phyloP scores from a whole-genome alignment of 495 filamentous ascomycete genomes.

The Trichocladium antarcticum region DNA sequence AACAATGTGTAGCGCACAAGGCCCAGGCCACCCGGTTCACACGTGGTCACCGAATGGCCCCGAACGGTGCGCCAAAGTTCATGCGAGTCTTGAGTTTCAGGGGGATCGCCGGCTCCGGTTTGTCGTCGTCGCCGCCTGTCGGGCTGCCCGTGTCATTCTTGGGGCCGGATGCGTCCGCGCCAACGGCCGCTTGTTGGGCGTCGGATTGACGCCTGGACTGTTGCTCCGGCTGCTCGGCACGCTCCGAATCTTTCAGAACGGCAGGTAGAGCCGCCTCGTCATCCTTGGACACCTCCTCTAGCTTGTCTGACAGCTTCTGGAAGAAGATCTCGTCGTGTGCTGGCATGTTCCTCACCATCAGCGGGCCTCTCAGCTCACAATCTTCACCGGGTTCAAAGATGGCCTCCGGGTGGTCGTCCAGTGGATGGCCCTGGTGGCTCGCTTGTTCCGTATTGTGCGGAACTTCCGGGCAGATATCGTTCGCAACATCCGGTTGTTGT shows the following conservation, averaged over 20 bases:
- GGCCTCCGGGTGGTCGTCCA: conserved; percentile 20
- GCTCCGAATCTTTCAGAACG: conserved; percentile 23
- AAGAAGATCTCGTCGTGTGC: conserved; percentile 39
- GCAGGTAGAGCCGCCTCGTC: conserved; percentile 29
- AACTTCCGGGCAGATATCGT: too few species aligned
- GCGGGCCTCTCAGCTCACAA: conserved; percentile 31
- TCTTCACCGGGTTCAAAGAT: conserved; percentile 25
- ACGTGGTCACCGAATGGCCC: conserved; percentile 19
- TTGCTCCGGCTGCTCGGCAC: background rate
- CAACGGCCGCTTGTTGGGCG: background rate
- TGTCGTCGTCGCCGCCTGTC: conserved; percentile 30
- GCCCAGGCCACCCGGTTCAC: too few species aligned
- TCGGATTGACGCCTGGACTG: conserved; percentile 12
- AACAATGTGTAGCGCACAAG: too few species aligned
- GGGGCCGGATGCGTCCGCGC: background rate
- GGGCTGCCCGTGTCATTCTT: conserved; percentile 12
- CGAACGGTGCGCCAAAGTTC: conserved; percentile 47
- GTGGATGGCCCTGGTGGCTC: conserved; percentile 3
- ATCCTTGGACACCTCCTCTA: conserved; percentile 30
- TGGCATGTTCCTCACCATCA: conserved; percentile 37
- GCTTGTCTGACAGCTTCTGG: conserved; percentile 31
- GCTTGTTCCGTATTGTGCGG: too few species aligned
- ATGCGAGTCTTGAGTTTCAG: conserved; percentile 48
- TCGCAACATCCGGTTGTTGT: too few species aligned
- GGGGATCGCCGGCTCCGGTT: conserved; percentile 40